Evolutionary conservation across 2,329 filamentous ascomycete species (phyloP), one percentile per base, ranked within the genome.

Genomic region (Trichoderma citrinoviride): DNA sequence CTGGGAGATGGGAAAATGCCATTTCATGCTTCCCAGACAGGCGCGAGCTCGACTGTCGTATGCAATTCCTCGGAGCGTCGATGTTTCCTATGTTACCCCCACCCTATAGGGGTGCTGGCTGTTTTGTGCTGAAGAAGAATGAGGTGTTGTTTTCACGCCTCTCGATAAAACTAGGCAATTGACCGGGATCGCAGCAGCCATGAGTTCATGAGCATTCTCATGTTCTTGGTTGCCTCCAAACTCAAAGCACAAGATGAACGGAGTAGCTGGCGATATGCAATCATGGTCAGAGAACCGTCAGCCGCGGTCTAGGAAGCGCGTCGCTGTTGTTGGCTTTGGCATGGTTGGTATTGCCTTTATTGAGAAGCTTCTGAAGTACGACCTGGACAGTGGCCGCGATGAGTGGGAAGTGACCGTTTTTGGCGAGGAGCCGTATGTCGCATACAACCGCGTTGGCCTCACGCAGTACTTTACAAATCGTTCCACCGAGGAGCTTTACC

Each of bases 261-360:
- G n/a, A 17, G 6, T 19, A 8, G 27, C 23, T 50, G 15, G 3
- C 3, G 29, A 40, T 17, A 41, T n/a, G 17, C 15, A 5, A n/a
- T n/a, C n/a, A n/a, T n/a, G n/a, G n/a, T 1, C 17, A 41, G 33
- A 41, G 2, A 1, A 7, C 8, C n/a, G 40, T 19, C 29, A 17
- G 10, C 21, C 29, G 40, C 37, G 29, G 21, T 21, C 21, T 2
- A 60, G 40, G 33, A 60, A 50, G 17, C 56, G 44, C 19, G 79
- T 96, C 41, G 92, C 96, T 2, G 87, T 96, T 43, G 91, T 96
- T 44, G 93, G 93, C 10, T 78, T 97, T 77, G 93, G 93, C 2
- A 97, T 97, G 93, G 93, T 97, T 50, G 92, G 90, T 44, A 90
- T 95, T 70, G 88, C 90, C 47, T 94, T 96, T 75, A 92, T 96